A percentile compares a stretch with the other conserved stretches of the same genome.
Evolutionary conservation across 108 stramenopile species (phyloP).

Genomic region (Cyclotella sp.): DNA sequence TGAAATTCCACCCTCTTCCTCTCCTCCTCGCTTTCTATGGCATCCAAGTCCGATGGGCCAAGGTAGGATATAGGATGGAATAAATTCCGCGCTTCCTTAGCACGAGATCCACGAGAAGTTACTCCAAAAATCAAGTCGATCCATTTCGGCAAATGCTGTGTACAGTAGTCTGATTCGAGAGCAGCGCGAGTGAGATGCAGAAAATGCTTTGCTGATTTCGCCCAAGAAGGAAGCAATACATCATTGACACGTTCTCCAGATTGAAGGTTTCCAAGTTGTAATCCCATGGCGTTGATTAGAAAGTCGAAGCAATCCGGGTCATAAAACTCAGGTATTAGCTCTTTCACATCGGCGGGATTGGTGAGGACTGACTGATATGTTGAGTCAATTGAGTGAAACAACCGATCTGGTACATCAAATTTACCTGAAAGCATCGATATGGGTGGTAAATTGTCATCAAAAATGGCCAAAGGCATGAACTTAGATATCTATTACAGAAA

Average conservation of each 20-base stretch:
- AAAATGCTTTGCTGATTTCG: slow-evolving; percentile 89
- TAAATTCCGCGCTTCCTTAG: slow-evolving; percentile 82
- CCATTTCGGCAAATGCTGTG: slow-evolving; percentile 89
- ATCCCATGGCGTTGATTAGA: slow-evolving; percentile 86
- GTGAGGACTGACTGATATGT: slow-evolving; percentile 83
- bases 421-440: slow-evolving; percentile 60
- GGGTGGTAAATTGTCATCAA: neutral
- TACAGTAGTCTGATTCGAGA: slow-evolving; percentile 92
- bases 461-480: neutral
- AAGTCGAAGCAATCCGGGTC: slow-evolving; percentile 88
- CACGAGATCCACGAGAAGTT: slow-evolving; percentile 88
- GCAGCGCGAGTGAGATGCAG: slow-evolving; percentile 87
- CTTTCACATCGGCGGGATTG: slow-evolving; percentile 98
- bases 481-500: neutral
- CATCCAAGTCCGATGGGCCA: slow-evolving; percentile 69
- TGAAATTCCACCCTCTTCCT: slow-evolving; percentile 86
- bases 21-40: slow-evolving; percentile 71
- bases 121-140: slow-evolving; percentile 98
- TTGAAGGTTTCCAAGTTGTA: slow-evolving; percentile 94
- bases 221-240: slow-evolving; percentile 92
- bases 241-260: slow-evolving; percentile 88
- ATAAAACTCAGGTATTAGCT: slow-evolving; percentile 97
- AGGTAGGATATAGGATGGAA: slow-evolving; percentile 94
- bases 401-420: slow-evolving; percentile 96
- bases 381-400: slow-evolving; percentile 85